Base-by-base conservation (phyloP, 2,329 filamentous ascomycete genomes). In the Alternaria brassicicola region DNA sequence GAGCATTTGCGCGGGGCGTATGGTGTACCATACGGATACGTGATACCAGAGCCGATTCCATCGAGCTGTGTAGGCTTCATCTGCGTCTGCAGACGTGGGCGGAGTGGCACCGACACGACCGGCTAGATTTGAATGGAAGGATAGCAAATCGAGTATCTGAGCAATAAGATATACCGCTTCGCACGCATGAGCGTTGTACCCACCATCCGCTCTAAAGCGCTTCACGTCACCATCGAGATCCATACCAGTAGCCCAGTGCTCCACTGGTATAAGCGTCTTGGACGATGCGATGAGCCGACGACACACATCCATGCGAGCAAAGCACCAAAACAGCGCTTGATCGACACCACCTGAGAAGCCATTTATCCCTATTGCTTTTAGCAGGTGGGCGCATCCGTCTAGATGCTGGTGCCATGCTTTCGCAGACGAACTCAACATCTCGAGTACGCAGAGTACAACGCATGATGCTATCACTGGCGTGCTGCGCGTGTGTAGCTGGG, bases 321-420 rank as follows among this genome's bases (percentile, higher is more conserved):
- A 86, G 62, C 83, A 85, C 84, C 84, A 86, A 61, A 86, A 86
- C 0, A 86, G 76, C 0, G 83, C 84, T 62, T 84, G 82, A 6
- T 83, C 70, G 17, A 86, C 66, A 0, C 84, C 84, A 2, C 82
- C 81, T 6, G 78, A 77, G 3, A 84, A 79, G 0, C 84, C 85
- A 35, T 83, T 79, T 5, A 86, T 82, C 2, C 78, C 79, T 55
- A 82, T 80, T 1, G 82, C 79, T 57, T 82, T 79, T 21, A 86
- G 81, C 1, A 86, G 68, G 1, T 82, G 79, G 1, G 84, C 83
- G 60, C 84, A 86, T 0, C 85, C 85, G 52, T 86, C 84, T 3
- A 86, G 69, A 69, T 86, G 85, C 1, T 82, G 79, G 8, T 80
- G 75, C 85, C 84, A 86, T 52, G 84, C 83, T 62, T 77, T 78